Conservation (phyloP, 2,329 filamentous ascomycete species). For the Fusarium camptoceras region DNA sequence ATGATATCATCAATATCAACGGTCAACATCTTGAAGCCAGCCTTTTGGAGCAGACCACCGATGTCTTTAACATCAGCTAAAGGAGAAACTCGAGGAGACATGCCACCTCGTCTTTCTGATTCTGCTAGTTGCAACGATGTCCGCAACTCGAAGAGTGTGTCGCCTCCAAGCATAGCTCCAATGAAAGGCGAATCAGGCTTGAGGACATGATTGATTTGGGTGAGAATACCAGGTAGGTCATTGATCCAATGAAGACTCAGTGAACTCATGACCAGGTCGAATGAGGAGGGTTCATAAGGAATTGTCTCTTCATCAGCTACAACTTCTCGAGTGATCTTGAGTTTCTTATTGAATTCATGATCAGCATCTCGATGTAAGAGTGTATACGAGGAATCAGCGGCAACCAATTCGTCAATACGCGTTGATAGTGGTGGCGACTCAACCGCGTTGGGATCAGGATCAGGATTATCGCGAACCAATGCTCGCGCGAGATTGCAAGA, state of each 20-base stretch:
- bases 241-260: slow-evolving; percentile 98
- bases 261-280: slow-evolving; percentile 91
- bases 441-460: slow-evolving; percentile 67
- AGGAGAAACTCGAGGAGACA: slow-evolving; percentile 90
- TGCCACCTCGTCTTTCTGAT: slow-evolving; percentile 88
- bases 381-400: slow-evolving; percentile 81
- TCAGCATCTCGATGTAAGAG: slow-evolving; percentile 84
- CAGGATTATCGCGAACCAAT: slow-evolving; percentile 76
- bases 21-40: slow-evolving; percentile 95
- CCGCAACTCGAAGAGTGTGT: slow-evolving; percentile 92
- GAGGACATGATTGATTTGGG: slow-evolving; percentile 86
- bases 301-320: slow-evolving; percentile 80
- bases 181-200: slow-evolving; percentile 94
- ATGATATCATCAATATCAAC: slow-evolving; percentile 98
- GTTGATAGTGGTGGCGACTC: slow-evolving; percentile 74
- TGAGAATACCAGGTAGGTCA: slow-evolving; percentile 85
- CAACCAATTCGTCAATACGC: slow-evolving; percentile 79
- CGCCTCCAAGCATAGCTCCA: slow-evolving; percentile 95
- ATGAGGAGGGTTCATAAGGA: slow-evolving; percentile 79
- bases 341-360: slow-evolving; percentile 77
- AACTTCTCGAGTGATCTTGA: slow-evolving; percentile 79
- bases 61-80: slow-evolving; percentile 92
- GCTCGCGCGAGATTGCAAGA: slow-evolving; percentile 93
- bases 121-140: slow-evolving; percentile 94
- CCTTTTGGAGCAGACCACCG: slow-evolving; percentile 84